Percentiles rank a stretch among this genome's conserved stretches.
Conservation (phyloP, 768 basidiomycete genomes). For the Trichaptum fuscoviolaceum region DNA sequence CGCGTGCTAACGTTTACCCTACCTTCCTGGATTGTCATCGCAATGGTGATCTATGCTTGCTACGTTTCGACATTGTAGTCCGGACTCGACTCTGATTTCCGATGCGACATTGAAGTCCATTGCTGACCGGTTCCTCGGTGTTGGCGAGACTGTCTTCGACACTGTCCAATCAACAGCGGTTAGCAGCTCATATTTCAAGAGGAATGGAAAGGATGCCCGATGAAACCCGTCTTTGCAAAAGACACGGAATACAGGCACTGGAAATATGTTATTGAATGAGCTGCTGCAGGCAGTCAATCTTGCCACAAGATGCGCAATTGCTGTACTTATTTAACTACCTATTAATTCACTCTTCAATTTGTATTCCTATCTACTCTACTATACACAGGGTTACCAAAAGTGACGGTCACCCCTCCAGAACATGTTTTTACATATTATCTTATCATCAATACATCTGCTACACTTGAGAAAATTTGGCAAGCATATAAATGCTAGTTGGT, state of each 20-base stretch:
- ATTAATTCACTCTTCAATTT: not conserved
- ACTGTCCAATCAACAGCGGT: slow-evolving; percentile 81
- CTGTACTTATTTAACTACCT: not conserved
- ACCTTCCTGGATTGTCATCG: slow-evolving; percentile 7
- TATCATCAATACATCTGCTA: too few relatives aligned
- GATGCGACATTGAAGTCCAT: slow-evolving; percentile 74
- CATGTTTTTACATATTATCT: too few relatives aligned
- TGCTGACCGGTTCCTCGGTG: slow-evolving; percentile 75
- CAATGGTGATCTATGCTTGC: not conserved
- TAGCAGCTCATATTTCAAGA: slow-evolving; percentile 79
- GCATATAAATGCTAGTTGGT: too few relatives aligned
- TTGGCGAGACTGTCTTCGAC: slow-evolving; percentile 89
- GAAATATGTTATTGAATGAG: not conserved
- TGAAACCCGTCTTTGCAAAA: not conserved
- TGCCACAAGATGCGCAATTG: not conserved
- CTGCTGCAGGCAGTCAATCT: not conserved
- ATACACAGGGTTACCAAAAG: too few relatives aligned
- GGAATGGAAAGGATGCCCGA: slow-evolving; percentile 23
- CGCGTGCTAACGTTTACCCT: slow-evolving; percentile 8
- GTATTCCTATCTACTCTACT: not conserved
- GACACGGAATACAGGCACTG: not conserved
- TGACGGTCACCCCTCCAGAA: too few relatives aligned
- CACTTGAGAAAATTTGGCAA: too few relatives aligned
- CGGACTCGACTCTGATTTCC: slow-evolving; percentile 61
- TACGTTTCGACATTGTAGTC: slow-evolving; percentile 34